These are phyloP conservation scores for Lipomyces spencermartinsiae DNA, from an alignment of 805 yeast species.

Conservation along the genomic window DNA sequence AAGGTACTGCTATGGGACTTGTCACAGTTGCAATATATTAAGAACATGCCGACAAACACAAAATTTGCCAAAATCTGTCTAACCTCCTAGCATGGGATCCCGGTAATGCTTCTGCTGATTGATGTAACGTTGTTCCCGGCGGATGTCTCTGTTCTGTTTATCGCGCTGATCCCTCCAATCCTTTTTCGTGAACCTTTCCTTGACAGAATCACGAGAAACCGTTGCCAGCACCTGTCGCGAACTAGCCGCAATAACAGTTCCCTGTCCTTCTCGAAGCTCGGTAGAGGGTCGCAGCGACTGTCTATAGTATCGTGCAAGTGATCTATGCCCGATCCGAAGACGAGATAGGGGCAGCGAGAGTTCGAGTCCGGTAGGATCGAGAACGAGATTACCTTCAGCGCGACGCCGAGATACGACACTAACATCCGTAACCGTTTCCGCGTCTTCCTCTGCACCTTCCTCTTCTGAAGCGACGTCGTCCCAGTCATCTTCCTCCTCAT, in stretches of 20 bases:
- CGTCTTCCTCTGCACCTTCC: slow-evolving; percentile 46
- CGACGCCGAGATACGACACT: slow-evolving; percentile 17
- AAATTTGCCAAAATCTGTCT: background rate
- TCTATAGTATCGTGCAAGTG: slow-evolving; percentile 71
- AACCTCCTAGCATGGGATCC: slow-evolving; percentile 63
- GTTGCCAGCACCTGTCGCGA: slow-evolving; percentile 15
- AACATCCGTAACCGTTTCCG: slow-evolving; percentile 29
- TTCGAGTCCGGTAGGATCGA: slow-evolving; percentile 68
- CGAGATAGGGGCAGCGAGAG: slow-evolving; percentile 75
- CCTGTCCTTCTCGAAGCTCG: slow-evolving; percentile 65
- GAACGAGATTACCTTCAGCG: slow-evolving; percentile 45
- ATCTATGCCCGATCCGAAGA: slow-evolving; percentile 78
- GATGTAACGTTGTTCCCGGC: slow-evolving; percentile 67
- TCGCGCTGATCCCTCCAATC: slow-evolving; percentile 66
- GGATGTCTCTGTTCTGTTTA: slow-evolving; percentile 52
- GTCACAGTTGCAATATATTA: background rate
- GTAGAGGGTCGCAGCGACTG: slow-evolving; percentile 63
- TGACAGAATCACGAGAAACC: slow-evolving; percentile 46
- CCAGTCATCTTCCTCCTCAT: slow-evolving; percentile 46
- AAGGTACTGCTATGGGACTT: background rate
- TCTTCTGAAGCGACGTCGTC: slow-evolving; percentile 50
- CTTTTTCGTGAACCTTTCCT: slow-evolving; percentile 54
- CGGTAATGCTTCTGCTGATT: slow-evolving; percentile 87
- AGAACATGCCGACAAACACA: background rate
- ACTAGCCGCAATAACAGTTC: slow-evolving; percentile 71